Conservation (phyloP, 2,329 filamentous ascomycete species). For the Talaromyces sp. region DNA sequence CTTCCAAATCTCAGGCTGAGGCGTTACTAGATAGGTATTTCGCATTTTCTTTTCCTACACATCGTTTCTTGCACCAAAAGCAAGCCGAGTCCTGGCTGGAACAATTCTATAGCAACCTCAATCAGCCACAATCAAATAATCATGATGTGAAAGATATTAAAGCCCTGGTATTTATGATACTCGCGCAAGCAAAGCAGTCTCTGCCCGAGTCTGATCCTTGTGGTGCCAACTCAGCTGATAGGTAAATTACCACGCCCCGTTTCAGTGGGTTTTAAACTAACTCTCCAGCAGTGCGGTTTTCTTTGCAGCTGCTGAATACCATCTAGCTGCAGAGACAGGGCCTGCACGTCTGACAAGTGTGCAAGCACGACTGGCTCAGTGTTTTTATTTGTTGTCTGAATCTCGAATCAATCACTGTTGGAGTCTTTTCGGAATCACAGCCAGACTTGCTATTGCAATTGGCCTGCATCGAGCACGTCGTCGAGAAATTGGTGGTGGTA, state of each 20-base stretch:
- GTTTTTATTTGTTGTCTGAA: constrained; percentile 23
- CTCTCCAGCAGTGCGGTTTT: constrained; percentile 19
- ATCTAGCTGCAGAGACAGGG: constrained; percentile 32
- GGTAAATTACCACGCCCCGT: not conserved
- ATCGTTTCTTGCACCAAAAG: not conserved
- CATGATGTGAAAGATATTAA: not conserved
- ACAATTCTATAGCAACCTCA: not conserved
- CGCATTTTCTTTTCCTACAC: not conserved
- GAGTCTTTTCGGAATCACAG: constrained; percentile 33
- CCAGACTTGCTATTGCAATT: constrained; percentile 32
- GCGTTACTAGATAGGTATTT: not conserved
- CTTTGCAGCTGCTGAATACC: constrained; percentile 28
- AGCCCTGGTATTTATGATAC: not conserved
- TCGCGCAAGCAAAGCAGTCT: not conserved
- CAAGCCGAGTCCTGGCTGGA: not conserved
- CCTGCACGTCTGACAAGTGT: constrained; percentile 34
- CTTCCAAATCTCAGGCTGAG: not conserved
- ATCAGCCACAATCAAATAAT: not conserved
- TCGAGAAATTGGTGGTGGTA: not conserved
- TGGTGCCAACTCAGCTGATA: not conserved
- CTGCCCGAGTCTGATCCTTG: not conserved
- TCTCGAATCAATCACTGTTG: constrained; percentile 37
- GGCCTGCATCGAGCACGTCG: constrained; percentile 27
- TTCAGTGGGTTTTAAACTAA: not conserved
- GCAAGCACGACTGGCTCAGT: constrained; percentile 36